Conservation (phyloP, 2,329 filamentous ascomycete species). For the Aspergillus fijiensis region DNA sequence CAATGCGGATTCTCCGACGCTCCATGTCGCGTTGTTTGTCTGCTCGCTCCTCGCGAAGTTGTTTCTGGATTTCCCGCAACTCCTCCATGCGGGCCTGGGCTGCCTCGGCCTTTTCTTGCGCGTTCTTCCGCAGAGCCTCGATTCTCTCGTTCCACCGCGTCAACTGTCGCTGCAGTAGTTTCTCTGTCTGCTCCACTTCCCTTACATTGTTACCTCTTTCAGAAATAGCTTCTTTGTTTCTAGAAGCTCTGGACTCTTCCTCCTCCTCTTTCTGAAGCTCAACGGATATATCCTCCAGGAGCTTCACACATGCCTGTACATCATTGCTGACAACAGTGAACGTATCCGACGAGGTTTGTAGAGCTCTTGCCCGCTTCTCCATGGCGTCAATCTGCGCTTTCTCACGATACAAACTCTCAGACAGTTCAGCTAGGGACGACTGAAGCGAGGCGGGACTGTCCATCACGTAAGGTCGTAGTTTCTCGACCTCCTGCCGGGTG, state of each 20-base stretch:
- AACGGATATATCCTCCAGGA: conserved; percentile 81
- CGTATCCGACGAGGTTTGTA: conserved; percentile 89
- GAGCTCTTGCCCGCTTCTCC: conserved; percentile 79
- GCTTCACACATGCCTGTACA: conserved; percentile 81
- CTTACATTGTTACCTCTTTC: conserved; percentile 86
- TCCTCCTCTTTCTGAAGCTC: conserved; percentile 91
- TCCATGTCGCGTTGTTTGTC: conserved; percentile 93
- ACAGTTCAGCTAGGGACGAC: conserved; percentile 75
- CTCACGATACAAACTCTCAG: conserved; percentile 72
- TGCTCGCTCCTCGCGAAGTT: conserved; percentile 77
- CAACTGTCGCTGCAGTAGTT: conserved; percentile 78
- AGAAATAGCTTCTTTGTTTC: conserved; percentile 81
- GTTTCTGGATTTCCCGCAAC: conserved; percentile 73
- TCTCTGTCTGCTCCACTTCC: conserved; percentile 86
- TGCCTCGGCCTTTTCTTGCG: conserved; percentile 74
- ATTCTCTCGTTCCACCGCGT: conserved; percentile 84
- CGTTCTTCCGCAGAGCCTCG: conserved; percentile 76
- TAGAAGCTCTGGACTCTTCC: conserved; percentile 73
- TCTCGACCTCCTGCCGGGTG: conserved; percentile 79
- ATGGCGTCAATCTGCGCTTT: conserved; percentile 83
- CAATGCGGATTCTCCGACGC: conserved; percentile 84
- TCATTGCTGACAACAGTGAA: conserved; percentile 82
- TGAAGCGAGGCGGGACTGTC: conserved; percentile 85
- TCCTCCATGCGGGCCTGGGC: conserved; percentile 91
- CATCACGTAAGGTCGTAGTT: conserved; percentile 86